Evolutionary conservation across 2,329 filamentous ascomycete genomes (phyloP).

Genomic region (Ophiostoma sp.): DNA sequence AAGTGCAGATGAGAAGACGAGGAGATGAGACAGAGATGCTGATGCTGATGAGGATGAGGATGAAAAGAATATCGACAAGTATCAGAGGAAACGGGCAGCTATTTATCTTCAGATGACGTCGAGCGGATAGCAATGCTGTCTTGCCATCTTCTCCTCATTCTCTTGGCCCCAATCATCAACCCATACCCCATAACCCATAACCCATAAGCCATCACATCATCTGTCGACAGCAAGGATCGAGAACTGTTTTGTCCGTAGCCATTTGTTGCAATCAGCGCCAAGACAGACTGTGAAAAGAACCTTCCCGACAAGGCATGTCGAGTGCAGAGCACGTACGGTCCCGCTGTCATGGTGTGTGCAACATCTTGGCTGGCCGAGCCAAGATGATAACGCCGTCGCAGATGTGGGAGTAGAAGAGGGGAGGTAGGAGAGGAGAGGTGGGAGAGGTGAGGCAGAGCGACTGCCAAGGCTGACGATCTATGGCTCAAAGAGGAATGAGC

Average conservation of each 20-base stretch:
- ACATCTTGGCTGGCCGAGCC: constrained; percentile 1
- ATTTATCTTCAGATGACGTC: background rate
- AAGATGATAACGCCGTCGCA: constrained; percentile 13
- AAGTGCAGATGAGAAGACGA: background rate
- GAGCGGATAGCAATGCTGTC: background rate
- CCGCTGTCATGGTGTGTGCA: background rate
- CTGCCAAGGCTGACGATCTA: constrained; percentile 7
- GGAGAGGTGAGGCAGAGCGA: background rate
- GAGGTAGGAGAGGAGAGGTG: background rate
- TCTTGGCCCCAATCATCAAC: too few relatives aligned
- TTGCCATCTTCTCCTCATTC: background rate
- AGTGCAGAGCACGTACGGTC: background rate
- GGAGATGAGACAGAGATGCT: background rate
- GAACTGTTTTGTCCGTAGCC: background rate
- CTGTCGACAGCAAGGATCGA: background rate
- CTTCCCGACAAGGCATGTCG: constrained; percentile 22
- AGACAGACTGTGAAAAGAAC: constrained; percentile 9
- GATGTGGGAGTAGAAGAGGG: background rate
- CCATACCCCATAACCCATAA: too few relatives aligned
- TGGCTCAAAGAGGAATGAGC: constrained; percentile 11
- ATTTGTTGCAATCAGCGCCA: constrained; percentile 6
- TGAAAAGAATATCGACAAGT: background rate
- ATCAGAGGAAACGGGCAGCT: background rate
- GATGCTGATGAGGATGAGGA: constrained; percentile 6
- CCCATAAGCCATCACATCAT: background rate